Conservation (phyloP, 495 filamentous ascomycete species). For the Bryoglossum gracile region DNA sequence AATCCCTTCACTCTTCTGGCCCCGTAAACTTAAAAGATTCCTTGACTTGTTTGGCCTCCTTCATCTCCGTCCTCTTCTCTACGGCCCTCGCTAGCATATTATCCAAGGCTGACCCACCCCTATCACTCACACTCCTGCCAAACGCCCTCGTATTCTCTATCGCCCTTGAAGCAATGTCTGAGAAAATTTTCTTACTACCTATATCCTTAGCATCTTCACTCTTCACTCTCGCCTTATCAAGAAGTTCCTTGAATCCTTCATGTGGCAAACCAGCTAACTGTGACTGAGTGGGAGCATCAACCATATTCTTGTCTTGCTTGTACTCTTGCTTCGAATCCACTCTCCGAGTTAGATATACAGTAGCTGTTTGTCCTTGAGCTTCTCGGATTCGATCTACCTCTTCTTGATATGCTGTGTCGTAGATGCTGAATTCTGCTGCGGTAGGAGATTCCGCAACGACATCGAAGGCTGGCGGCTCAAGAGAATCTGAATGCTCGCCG, state of each 20-base stretch:
- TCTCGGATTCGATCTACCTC: constrained; percentile 66
- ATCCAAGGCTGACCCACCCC: constrained; percentile 6
- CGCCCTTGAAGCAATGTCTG: constrained; percentile 17
- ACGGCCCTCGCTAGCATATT: too few relatives aligned
- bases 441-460: constrained; percentile 76
- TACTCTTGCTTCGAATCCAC: constrained; percentile 23
- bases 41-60: not conserved
- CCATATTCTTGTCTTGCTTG: constrained; percentile 19
- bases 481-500: constrained; percentile 37
- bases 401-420: constrained; percentile 75
- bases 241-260: constrained; percentile 17
- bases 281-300: constrained; percentile 3
- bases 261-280: constrained; percentile 7
- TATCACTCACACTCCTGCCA: constrained; percentile 9
- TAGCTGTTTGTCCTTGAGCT: constrained; percentile 20
- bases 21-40: too few relatives aligned
- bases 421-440: constrained; percentile 74
- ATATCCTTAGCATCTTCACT: not conserved
- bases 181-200: not conserved
- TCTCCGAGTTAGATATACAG: constrained; percentile 23
- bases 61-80: constrained; percentile 11
- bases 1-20: not conserved
- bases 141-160: constrained; percentile 16
- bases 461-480: constrained; percentile 29
- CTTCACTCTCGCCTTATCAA: constrained; percentile 13